Evolutionary conservation across 2,329 filamentous ascomycete species (phyloP), one percentile per base, ranked within the genome.

Genomic region (Cercospora canescens): DNA sequence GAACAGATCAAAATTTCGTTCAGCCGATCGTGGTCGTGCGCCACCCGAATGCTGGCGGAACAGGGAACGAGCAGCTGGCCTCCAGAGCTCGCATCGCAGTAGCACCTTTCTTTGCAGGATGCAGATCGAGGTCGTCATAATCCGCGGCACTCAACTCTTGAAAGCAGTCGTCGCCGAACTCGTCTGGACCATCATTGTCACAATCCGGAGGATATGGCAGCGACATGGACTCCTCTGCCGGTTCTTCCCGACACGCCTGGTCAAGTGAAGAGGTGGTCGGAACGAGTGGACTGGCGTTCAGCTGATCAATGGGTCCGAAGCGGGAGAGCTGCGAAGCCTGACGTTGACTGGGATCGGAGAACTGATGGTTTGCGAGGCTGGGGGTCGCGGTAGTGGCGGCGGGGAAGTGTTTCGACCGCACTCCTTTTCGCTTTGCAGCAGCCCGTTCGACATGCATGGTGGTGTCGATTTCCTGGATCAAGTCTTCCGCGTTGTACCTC

Each of bases 401-500:
- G 6, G 21, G 32, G 35, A 71, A 71, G 55, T 70, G 57, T 24
- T 54, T 60, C 2, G 70, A 70, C 21, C 54, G 63, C 14, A 54
- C 59, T 34, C 21, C 41, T 60, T 48, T 9, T 34, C 14, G 26
- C 48, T 62, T 14, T 14, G 45, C 45, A 50, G 24, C 30, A n/a
- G 52, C 50, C 41, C 30, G 55, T 35, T 67, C 32, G 2, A 66
- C 54, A 18, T 62, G 18, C 26, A 64, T 28, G 14, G 62, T 68
- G 26, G 71, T 71, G 26, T 73, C 65, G 41, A 71, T 65, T 21
- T 66, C 41, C 58, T 70, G 62, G 14, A 69, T 50, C 34, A 70
- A 21, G 6, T 70, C 50, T 28, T 56, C 60, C 2, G 45, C 41
- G 18, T 63, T 39, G 8, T 60, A 21, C 26, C 61, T 37, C 37